Evolutionary conservation across 2,329 filamentous ascomycete species (phyloP), one percentile per base, ranked within the genome.

Genomic region (Microcyclosporella mali): DNA sequence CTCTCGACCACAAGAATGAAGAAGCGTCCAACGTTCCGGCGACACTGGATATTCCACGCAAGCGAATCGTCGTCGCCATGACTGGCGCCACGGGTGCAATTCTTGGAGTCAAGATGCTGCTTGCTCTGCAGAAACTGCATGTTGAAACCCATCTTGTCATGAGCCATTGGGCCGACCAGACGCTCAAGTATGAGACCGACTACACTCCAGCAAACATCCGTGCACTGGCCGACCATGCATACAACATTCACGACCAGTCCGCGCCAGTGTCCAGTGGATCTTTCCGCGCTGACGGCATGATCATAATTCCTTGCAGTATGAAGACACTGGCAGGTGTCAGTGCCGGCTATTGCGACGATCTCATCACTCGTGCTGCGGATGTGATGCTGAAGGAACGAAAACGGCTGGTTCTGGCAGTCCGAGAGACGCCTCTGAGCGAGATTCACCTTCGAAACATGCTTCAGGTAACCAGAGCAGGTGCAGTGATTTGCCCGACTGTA

Each of bases 71-170:
- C 1, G 63, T 75, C 6, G 73, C 64, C 15, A 68, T 76, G 33
- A 75, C 73, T 1, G 72, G 72, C 2, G 72, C 72, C 1, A 75
- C 72, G 0, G 72, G 72, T 2, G 62, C 71, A 1, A 53, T 64
- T 2, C 59, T 68, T 6, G 71, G 63, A 1, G 69, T 74, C 42
- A 65, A 64, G 12, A 51, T 66, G 0, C 66, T 74, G 3, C 56
- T 62, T 6, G 56, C 61, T 2, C 64, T 75, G 0, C 66, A 66
- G 1, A 48, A 52, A 0, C 62, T 73, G 9, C 59, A 67, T n/a
- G 53, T 73, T 12, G 72, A 75, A 55, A 73, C 70, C 0, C 21
- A 40, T 31, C 37, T 45, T 11, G 61, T 75, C 7, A 65, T 75
- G 34, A 67, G 62, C 48, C 72, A 73, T 52, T 75, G 72, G 71